Conservation (phyloP, 805 yeast genomes). For the Teunomyces panamensis region DNA sequence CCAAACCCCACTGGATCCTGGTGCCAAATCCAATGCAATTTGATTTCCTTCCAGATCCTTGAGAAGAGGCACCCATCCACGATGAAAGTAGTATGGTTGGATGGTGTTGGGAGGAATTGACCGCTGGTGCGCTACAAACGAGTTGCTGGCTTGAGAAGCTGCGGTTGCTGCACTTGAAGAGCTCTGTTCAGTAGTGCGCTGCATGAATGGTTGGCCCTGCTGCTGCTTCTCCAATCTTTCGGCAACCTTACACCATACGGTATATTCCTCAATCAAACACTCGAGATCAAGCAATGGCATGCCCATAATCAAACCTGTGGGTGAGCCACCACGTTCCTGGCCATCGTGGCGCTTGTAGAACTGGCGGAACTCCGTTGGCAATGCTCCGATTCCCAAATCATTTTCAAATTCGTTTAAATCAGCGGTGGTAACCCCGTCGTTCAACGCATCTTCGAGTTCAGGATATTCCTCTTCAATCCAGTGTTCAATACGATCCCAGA, state of each 20-base stretch:
- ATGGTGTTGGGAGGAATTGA: constrained; percentile 38
- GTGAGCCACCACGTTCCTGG: constrained; percentile 44
- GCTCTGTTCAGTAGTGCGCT: constrained; percentile 22
- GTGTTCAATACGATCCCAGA: constrained; percentile 41
- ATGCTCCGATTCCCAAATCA: constrained; percentile 41
- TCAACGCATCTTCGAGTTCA: constrained; percentile 42
- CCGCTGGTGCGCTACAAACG: constrained; percentile 33
- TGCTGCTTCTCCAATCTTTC: constrained; percentile 39
- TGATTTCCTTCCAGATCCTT: constrained; percentile 91
- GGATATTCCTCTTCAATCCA: constrained; percentile 48
- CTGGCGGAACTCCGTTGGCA: constrained; percentile 44
- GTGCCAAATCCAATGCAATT: constrained; percentile 76
- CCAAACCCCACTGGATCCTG: constrained; percentile 69
- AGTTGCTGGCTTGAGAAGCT: constrained; percentile 13
- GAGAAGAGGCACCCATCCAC: constrained; percentile 80
- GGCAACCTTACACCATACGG: constrained; percentile 42
- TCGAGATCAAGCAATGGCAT: constrained; percentile 42
- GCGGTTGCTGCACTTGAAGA: constrained; percentile 12
- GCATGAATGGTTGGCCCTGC: constrained; percentile 13
- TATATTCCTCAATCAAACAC: constrained; percentile 39
- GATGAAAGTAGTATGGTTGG: constrained; percentile 34
- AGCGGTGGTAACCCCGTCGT: constrained; percentile 43
- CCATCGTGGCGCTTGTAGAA: constrained; percentile 46
- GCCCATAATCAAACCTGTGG: constrained; percentile 45
- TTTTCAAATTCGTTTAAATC: constrained; percentile 47